A percentile compares a stretch with the other conserved stretches of the same genome.
Evolutionary conservation across 2,329 filamentous ascomycete genomes (phyloP).

Genomic region (Penicillium frequentans): DNA sequence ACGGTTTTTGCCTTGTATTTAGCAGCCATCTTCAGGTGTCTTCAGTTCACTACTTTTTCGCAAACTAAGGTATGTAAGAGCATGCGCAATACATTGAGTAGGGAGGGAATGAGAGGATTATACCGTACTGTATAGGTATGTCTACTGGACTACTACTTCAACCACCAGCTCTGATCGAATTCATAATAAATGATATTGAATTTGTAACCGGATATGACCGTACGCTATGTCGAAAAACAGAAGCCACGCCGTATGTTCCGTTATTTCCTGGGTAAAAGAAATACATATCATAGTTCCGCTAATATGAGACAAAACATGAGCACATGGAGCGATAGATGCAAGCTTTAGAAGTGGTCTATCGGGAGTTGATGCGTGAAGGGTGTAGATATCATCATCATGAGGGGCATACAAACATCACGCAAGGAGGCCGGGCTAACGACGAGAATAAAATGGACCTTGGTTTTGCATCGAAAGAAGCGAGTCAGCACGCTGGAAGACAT

Average conservation of each 20-base stretch:
- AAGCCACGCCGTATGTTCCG: background rate
- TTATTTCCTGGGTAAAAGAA: background rate
- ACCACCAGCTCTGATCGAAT: too few relatives aligned
- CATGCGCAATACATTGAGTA: too few relatives aligned
- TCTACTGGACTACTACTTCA: too few relatives aligned
- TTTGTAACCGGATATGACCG: background rate
- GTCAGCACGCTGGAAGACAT: slow-evolving; percentile 52
- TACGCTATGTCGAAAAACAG: background rate
- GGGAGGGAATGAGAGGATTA: background rate
- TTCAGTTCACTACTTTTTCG: too few relatives aligned
- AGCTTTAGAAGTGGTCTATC: background rate
- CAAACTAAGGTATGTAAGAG: too few relatives aligned
- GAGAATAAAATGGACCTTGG: slow-evolving; percentile 42
- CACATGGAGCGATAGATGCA: background rate
- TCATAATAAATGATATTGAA: too few relatives aligned
- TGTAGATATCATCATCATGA: background rate
- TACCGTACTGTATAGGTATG: background rate
- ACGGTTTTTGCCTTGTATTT: too few relatives aligned
- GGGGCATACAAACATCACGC: background rate
- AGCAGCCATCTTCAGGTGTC: too few relatives aligned
- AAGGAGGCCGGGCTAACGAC: slow-evolving; percentile 28
- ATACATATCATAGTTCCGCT: background rate
- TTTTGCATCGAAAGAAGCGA: slow-evolving; percentile 46
- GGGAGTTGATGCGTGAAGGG: background rate
- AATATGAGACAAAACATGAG: slow-evolving; percentile 1